Base-by-base conservation (phyloP, 2,329 filamentous ascomycete species). In the Chrysoporthe austroafricana region DNA sequence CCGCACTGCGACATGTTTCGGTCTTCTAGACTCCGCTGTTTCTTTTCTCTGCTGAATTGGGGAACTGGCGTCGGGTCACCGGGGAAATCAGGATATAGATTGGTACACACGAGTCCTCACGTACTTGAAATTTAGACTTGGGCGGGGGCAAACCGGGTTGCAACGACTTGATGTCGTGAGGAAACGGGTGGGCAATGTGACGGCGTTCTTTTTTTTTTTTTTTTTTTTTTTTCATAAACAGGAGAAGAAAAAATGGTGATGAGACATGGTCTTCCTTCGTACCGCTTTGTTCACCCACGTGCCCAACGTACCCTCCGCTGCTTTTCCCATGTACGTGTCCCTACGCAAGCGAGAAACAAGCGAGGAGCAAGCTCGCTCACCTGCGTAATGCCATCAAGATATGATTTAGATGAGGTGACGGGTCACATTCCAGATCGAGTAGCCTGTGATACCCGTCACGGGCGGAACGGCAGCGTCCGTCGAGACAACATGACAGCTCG, bases 231-330 rank as follows among this genome's bases (percentile, higher is more conserved):
- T 50, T 44, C 6, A 9, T 18, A 5, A 8, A 3, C 7, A 21
- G 18, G 11, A 60, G 9, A 39, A 39, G 14, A 14, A 39, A 57
- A 8, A 18, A n/a, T 57, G 6, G 54, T 57, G 16, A 57, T 21
- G 34, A 39, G 16, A 57, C 16, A 39, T 36, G 16, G 18, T 39
- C 7, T 11, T 36, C 34, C 36, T n/a, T 52, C 50, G 50, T 57
- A 42, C 39, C 59, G 66, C 62, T 50, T 42, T 42, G 44, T 62
- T 42, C 14, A n/a, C 32, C 18, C 39, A 34, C 32, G 2, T 60
- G 14, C 36, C 18, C 42, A 8, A 6, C 1, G 36, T 39, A 7
- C 14, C 36, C 26, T 26, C 26, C 26, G 26, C 26, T 57, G 7
- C 16, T 9, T n/a, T 21, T 50, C 16, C 54, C 14, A n/a, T 61